Percentiles rank a stretch among this genome's conserved stretches.
Conservation (phyloP, 306 rosid genomes). For the Cicer cuneatum region DNA sequence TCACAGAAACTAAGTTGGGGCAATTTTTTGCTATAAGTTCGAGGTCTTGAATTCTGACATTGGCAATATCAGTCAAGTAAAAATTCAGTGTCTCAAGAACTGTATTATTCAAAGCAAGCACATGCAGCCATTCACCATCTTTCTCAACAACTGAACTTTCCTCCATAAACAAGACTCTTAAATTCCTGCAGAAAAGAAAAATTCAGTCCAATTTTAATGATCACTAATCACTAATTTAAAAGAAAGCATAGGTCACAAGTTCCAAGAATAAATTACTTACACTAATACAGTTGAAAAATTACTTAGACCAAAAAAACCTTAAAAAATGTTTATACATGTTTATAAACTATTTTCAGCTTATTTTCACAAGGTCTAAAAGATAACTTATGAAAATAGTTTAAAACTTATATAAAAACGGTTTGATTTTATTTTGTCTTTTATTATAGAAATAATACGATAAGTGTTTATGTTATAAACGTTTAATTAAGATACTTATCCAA, state of each 20-base stretch:
- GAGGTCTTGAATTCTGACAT: conserved; percentile 70
- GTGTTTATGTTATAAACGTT: no score
- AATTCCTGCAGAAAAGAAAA: conserved; percentile 60
- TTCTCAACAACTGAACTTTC: conserved; percentile 69
- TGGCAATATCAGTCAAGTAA: conserved; percentile 75
- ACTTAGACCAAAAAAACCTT: no score
- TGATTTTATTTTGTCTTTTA: neutral
- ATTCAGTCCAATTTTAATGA: conserved; percentile 1
- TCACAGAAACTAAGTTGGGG: conserved; percentile 73
- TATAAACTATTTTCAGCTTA: neutral
- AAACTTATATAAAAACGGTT: no score
- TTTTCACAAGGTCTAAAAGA: neutral
- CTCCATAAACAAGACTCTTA: conserved; percentile 82
- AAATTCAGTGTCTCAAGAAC: conserved; percentile 85
- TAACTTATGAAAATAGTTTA: neutral
- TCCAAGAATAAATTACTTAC: conserved; percentile 27
- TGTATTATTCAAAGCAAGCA: conserved; percentile 82
- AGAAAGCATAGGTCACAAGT: conserved; percentile 23
- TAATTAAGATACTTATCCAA: neutral
- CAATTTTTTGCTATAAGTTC: conserved; percentile 87
- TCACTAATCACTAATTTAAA: neutral
- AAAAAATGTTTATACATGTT: neutral
- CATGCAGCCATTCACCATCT: conserved; percentile 87
- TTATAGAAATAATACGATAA: neutral
- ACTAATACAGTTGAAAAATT: neutral